These are phyloP conservation scores for Pseudogymnoascus sp. DNA, from an alignment of 2,329 filamentous ascomycete genomes.

Conservation along the genomic window DNA sequence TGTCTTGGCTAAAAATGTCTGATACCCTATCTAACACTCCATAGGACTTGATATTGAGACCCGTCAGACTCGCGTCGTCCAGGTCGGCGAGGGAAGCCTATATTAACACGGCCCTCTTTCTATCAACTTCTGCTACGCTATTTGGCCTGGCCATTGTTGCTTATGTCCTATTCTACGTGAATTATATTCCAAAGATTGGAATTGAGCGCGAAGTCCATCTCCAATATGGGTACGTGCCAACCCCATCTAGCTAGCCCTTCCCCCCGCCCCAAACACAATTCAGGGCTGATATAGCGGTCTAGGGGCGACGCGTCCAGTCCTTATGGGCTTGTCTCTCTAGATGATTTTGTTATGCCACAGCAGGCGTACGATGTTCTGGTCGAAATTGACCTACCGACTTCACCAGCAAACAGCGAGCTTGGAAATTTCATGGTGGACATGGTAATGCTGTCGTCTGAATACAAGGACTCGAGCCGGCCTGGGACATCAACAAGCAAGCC, in stretches of 20 bases:
- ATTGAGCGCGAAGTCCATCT: conserved; percentile 55
- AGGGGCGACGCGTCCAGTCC: conserved; percentile 31
- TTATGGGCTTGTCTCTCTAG: conserved; percentile 24
- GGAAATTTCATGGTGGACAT: conserved; percentile 96
- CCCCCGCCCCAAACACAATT: not conserved
- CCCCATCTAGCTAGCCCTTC: not conserved
- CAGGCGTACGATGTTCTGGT: conserved; percentile 83
- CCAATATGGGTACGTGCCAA: conserved; percentile 48
- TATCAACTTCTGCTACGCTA: conserved; percentile 42
- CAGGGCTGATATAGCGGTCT: conserved; percentile 9
- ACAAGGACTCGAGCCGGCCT: conserved; percentile 21
- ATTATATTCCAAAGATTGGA: conserved; percentile 58
- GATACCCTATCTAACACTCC: conserved; percentile 2
- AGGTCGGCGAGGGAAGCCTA: conserved; percentile 56
- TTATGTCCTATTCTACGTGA: conserved; percentile 60
- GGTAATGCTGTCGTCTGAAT: conserved; percentile 49
- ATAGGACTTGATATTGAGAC: conserved; percentile 44
- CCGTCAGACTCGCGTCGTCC: conserved; percentile 48
- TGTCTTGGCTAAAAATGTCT: not conserved
- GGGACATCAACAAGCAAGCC: conserved; percentile 14
- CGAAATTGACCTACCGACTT: conserved; percentile 67
- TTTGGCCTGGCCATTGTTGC: conserved; percentile 49
- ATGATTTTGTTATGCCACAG: conserved; percentile 49
- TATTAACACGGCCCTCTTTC: conserved; percentile 40
- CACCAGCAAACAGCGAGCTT: conserved; percentile 61